Evolutionary conservation across 257 asterid species (phyloP).

Genomic region (Coffea eugenioides): DNA sequence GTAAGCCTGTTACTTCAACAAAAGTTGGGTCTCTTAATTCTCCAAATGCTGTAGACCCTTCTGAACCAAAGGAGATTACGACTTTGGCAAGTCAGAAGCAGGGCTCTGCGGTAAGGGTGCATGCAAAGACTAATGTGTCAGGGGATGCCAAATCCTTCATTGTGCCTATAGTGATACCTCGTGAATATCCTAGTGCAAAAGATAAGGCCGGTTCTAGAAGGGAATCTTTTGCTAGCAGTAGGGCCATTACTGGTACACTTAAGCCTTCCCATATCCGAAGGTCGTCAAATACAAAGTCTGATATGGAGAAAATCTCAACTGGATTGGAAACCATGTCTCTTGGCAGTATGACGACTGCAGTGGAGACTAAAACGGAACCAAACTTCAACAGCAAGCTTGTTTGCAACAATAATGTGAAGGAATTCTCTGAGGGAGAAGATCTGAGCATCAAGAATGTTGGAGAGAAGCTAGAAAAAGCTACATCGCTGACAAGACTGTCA

Average conservation of each 20-base stretch:
- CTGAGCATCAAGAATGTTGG: constrained; percentile 38
- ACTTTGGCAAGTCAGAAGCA: constrained; percentile 56
- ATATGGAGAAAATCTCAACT: constrained; percentile 52
- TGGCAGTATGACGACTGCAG: constrained; percentile 32
- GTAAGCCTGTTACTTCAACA: constrained; percentile 48
- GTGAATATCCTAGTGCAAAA: constrained; percentile 57
- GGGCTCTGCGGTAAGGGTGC: constrained; percentile 39
- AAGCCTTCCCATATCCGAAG: constrained; percentile 54
- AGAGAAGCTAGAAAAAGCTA: constrained; percentile 52
- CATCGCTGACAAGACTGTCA: constrained; percentile 35
- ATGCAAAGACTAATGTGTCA: constrained; percentile 44
- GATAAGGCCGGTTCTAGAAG: constrained; percentile 54
- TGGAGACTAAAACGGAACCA: constrained; percentile 41
- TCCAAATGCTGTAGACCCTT: constrained; percentile 43
- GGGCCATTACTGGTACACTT: constrained; percentile 36
- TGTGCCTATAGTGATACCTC: constrained; percentile 69
- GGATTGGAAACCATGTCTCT: constrained; percentile 45
- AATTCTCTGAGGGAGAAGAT: constrained; percentile 52
- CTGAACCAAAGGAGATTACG: constrained; percentile 55
- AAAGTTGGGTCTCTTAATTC: constrained; percentile 42
- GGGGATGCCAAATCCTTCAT: constrained; percentile 49
- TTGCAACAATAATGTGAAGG: constrained; percentile 51
- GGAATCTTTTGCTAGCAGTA: constrained; percentile 50
- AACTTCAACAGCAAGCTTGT: constrained; percentile 38
- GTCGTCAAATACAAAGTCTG: constrained; percentile 55